These are phyloP conservation scores for Plantago major DNA, from an alignment of 257 asterid genomes.

Conservation along the genomic window DNA sequence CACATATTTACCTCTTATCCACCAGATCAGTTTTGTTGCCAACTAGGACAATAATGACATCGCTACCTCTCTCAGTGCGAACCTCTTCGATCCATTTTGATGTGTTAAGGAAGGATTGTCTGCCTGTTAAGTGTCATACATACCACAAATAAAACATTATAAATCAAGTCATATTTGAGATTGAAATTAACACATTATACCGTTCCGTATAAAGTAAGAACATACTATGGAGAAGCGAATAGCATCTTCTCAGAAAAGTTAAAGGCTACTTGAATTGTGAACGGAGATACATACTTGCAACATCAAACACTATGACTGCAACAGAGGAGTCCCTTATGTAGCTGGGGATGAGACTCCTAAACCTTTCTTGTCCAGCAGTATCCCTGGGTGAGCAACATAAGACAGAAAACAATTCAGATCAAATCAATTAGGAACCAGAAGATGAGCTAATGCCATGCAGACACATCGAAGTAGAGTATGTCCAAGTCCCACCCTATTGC, in stretches of 20 bases:
- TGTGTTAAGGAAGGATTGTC: slow-evolving; percentile 82
- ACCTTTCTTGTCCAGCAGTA: slow-evolving; percentile 95
- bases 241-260: not conserved
- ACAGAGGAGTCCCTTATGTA: slow-evolving; percentile 89
- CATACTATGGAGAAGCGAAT: not conserved
- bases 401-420: slow-evolving; percentile 4
- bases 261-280: slow-evolving; percentile 1
- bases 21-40: slow-evolving; percentile 94
- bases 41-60: slow-evolving; percentile 80
- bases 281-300: slow-evolving; percentile 57
- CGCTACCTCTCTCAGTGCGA: slow-evolving; percentile 93
- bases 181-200: not conserved
- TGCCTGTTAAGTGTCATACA: slow-evolving; percentile 38
- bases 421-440: slow-evolving; percentile 5
- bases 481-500: not conserved
- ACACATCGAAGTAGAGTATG: not conserved
- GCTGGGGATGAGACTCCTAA: slow-evolving; percentile 91
- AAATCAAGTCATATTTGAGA: slow-evolving; percentile 10
- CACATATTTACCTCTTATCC: slow-evolving; percentile 60
- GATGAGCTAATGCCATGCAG: not conserved
- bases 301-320: slow-evolving; percentile 84
- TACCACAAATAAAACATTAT: slow-evolving; percentile 11
- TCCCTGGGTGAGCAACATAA: slow-evolving; percentile 49
- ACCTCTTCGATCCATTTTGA: slow-evolving; percentile 94
- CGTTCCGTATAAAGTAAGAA: slow-evolving; percentile 11